Conservation (phyloP, 225 moss, liverwort and hornwort genomes). For the Anthoceros angustus region DNA sequence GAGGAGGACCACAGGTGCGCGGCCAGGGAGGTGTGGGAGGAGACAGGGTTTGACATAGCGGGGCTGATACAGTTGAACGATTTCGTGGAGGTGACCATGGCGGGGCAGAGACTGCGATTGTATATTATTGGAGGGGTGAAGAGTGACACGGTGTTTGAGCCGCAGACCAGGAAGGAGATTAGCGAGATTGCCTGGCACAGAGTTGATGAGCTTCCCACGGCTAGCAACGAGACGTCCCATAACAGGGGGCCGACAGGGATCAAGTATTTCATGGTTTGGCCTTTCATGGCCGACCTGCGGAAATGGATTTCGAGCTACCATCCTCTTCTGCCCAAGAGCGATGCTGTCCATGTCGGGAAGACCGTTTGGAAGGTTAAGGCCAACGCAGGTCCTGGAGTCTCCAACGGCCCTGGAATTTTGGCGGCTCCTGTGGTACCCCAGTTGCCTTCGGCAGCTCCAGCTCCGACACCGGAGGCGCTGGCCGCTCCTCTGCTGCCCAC, state of each 20-base stretch:
- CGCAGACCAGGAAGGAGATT: slow-evolving; percentile 94
- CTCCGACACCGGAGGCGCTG: slow-evolving; percentile 12
- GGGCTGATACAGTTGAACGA: slow-evolving; percentile 38
- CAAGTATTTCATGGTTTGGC: slow-evolving; percentile 94
- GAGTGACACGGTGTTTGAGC: slow-evolving; percentile 58
- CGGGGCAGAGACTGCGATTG: slow-evolving; percentile 80
- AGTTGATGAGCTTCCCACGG: slow-evolving; percentile 77
- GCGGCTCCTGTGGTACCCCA: slow-evolving; percentile 14
- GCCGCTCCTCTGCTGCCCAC: slow-evolving; percentile 22
- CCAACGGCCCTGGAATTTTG: slow-evolving; percentile 30
- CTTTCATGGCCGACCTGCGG: slow-evolving; percentile 56
- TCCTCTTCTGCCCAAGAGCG: slow-evolving; percentile 8
- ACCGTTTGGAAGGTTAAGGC: slow-evolving; percentile 85
- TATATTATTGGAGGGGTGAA: slow-evolving; percentile 75
- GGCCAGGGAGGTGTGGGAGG: slow-evolving; percentile 57
- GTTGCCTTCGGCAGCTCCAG: slow-evolving; percentile 2
- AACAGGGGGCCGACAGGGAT: slow-evolving; percentile 82
- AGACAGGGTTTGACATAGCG: slow-evolving; percentile 62
- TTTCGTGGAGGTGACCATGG: slow-evolving; percentile 56
- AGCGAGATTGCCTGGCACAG: slow-evolving; percentile 98
- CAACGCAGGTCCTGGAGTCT: slow-evolving; percentile 16
- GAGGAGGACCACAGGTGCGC: slow-evolving; percentile 80
- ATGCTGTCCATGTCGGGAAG: slow-evolving; percentile 12
- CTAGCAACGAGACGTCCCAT: slow-evolving; percentile 62
- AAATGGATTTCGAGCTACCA: slow-evolving; percentile 47